These are phyloP conservation scores for Gnaphalium uliginosum DNA, from an alignment of 129 eudicot species.

Conservation along the genomic window DNA sequence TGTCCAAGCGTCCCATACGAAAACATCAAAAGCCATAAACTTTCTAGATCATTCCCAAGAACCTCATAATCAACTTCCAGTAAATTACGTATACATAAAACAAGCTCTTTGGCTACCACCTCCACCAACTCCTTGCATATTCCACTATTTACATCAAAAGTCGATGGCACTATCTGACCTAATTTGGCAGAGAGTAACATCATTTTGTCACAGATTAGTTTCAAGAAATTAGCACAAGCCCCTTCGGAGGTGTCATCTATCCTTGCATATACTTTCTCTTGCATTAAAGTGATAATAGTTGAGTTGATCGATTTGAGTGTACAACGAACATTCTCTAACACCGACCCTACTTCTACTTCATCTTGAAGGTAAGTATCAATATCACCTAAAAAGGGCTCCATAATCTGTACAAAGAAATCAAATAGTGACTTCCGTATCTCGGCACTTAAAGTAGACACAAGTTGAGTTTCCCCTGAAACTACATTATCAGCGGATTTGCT, in stretches of 20 bases:
- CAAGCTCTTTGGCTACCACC: slow-evolving; percentile 55
- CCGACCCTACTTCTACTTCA: slow-evolving; percentile 37
- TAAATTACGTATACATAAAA: slow-evolving; percentile 49
- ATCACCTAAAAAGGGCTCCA: slow-evolving; percentile 66
- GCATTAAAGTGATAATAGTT: slow-evolving; percentile 45
- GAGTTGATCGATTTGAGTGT: slow-evolving; percentile 57
- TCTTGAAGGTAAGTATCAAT: slow-evolving; percentile 43
- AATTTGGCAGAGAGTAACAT: slow-evolving; percentile 53
- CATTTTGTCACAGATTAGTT: slow-evolving; percentile 43
- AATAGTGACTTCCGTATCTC: slow-evolving; percentile 69
- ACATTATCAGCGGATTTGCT: slow-evolving; percentile 14
- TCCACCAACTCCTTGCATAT: slow-evolving; percentile 37
- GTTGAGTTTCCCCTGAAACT: slow-evolving; percentile 15
- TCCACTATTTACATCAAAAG: slow-evolving; percentile 30
- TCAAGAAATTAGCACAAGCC: slow-evolving; percentile 72
- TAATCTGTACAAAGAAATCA: slow-evolving; percentile 69
- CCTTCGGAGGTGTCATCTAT: slow-evolving; percentile 86
- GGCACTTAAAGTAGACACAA: slow-evolving; percentile 31
- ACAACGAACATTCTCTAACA: slow-evolving; percentile 36
- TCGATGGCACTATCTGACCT: slow-evolving; percentile 36
- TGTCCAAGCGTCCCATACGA: slow-evolving; percentile 54
- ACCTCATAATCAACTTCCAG: slow-evolving; percentile 81
- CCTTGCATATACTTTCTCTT: slow-evolving; percentile 62
- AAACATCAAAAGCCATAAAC: slow-evolving; percentile 76
- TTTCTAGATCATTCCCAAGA: slow-evolving; percentile 75